Percentiles rank a stretch among this genome's conserved stretches.
Conservation (phyloP, 345 rosid genomes). For the Rhizophora apiculata region DNA sequence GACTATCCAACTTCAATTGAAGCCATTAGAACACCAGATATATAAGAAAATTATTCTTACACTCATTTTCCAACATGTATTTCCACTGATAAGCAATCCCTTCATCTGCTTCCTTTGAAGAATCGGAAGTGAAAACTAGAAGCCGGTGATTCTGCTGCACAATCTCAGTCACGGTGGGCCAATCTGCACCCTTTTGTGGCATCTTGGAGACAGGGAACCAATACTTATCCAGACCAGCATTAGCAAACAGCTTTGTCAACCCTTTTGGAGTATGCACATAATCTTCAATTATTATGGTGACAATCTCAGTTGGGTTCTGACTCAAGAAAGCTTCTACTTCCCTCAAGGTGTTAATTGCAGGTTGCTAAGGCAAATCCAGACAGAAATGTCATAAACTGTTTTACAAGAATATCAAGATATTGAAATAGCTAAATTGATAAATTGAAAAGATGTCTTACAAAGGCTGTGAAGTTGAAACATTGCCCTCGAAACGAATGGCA, state of each 20-base stretch:
- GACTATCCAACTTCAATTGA: background rate
- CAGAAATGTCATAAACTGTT: slow-evolving; percentile 6
- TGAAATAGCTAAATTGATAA: slow-evolving; percentile 7
- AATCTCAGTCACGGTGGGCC: slow-evolving; percentile 94
- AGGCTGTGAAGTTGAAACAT: slow-evolving; percentile 97
- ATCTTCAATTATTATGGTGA: slow-evolving; percentile 87
- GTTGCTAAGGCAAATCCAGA: slow-evolving; percentile 56
- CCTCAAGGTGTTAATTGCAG: slow-evolving; percentile 76
- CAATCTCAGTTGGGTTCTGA: slow-evolving; percentile 73
- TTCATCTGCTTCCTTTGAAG: slow-evolving; percentile 94
- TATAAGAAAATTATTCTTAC: slow-evolving; percentile 37
- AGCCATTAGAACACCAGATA: slow-evolving; percentile 1
- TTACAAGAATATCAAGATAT: background rate
- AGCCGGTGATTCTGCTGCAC: slow-evolving; percentile 76
- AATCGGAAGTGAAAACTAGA: slow-evolving; percentile 85
- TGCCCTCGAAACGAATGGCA: slow-evolving; percentile 94
- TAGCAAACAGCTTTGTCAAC: slow-evolving; percentile 57
- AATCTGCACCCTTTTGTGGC: slow-evolving; percentile 92
- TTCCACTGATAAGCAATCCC: slow-evolving; percentile 98
- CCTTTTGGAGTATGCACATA: slow-evolving; percentile 93
- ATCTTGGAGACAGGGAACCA: slow-evolving; percentile 87
- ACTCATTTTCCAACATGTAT: slow-evolving; percentile 84
- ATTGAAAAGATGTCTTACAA: slow-evolving; percentile 49
- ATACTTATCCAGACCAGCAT: slow-evolving; percentile 80
- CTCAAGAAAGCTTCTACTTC: slow-evolving; percentile 91